These are phyloP conservation scores for Aspergillus jensenii DNA, from an alignment of 2,329 filamentous ascomycete species.

Conservation along the genomic window DNA sequence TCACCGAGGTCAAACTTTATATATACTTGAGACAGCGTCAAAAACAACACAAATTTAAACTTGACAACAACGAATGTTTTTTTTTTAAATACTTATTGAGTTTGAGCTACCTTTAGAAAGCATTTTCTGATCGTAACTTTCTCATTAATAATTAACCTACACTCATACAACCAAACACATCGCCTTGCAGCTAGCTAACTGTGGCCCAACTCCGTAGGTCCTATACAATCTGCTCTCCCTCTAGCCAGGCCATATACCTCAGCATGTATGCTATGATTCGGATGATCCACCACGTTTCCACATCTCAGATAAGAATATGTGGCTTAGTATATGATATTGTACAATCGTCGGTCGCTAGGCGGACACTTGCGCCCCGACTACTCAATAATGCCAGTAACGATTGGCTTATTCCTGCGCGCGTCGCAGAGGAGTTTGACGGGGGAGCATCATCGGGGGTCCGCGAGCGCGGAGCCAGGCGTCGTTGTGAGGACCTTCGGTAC, in stretches of 20 bases:
- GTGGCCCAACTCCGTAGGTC: conserved; percentile 10
- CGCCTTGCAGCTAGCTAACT: conserved; percentile 12
- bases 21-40: too few relatives aligned
- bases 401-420: conserved; percentile 31
- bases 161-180: conserved; percentile 16
- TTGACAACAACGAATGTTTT: not conserved
- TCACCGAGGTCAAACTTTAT: too few relatives aligned
- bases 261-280: conserved; percentile 2
- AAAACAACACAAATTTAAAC: not conserved
- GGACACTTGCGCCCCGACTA: not conserved
- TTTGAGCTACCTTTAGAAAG: not conserved
- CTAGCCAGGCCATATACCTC: not conserved
- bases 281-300: conserved; percentile 1
- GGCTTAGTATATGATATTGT: conserved; percentile 28
- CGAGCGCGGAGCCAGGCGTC: conserved; percentile 73
- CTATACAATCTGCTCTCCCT: conserved; percentile 19
- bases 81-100: not conserved
- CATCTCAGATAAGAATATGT: conserved; percentile 1
- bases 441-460: conserved; percentile 70
- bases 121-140: conserved; percentile 1
- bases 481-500: conserved; percentile 80
- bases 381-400: not conserved
- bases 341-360: conserved; percentile 24
- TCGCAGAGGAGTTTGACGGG: conserved; percentile 41
- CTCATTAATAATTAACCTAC: conserved; percentile 21